Base-by-base conservation (phyloP, 78 protist species). In the Mastigamoeba balamuthi region DNA sequence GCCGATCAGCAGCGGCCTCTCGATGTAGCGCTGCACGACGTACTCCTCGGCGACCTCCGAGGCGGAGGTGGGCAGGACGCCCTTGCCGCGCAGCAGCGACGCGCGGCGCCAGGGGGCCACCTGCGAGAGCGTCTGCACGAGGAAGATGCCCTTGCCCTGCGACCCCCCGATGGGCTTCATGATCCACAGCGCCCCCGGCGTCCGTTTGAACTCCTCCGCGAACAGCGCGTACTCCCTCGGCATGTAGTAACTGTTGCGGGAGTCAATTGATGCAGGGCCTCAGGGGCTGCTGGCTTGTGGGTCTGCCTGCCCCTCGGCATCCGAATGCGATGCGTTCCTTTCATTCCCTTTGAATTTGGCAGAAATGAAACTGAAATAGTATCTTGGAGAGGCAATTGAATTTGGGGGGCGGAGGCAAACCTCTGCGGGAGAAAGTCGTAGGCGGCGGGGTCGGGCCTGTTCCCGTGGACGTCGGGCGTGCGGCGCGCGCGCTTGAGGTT, bases 131-230 rank as follows among this genome's bases (percentile, higher is more conserved):
- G 86, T 89, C 36, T 84, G 67, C 74, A 94, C 73, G n/a, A 94
- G 81, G 74, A 94, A 94, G 36, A 94, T 94, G 28, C 97, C 97
- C 41, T 81, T 74, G 35, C 96, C 96, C 29, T 85, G 91, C 1
- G 93, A 82, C 25, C 40, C 72, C 0, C 91, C 96, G 2, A 75
- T 40, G 27, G 78, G 78, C 69, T 74, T 44, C 64, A 3, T 39
- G 0, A 2, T 7, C 39, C 39, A n/a, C n/a, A n/a, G n/a, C n/a
- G n/a, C n/a, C n/a, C n/a, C n/a, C n/a, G n/a, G n/a, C n/a, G n/a
- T n/a, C n/a, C n/a, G n/a, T n/a, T n/a, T n/a, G n/a, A n/a, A 72
- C 23, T 72, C 76, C 39, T 72, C 76, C 1, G 44, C 33, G 6
- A 72, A 48, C 66, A 72, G 63, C 30, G 68, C 66, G 38, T 72